A percentile compares a stretch with the other conserved stretches of the same genome.
Conservation (phyloP, 371 early-diverging fungal species). For the Saksenaea oblongispora region DNA sequence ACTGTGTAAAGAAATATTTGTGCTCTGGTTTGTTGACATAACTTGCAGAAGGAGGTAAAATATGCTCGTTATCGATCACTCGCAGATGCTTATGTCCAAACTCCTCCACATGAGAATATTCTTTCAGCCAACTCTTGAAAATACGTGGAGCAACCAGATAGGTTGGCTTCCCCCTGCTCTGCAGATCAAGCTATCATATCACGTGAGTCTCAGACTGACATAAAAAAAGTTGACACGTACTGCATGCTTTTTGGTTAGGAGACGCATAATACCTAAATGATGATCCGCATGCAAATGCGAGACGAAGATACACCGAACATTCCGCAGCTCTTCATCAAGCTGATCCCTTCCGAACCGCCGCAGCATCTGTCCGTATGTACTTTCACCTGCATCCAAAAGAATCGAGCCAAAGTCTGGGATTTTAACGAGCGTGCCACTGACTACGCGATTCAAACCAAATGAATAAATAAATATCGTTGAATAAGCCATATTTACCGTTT, state of each 20-base stretch:
- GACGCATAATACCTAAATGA: conserved; percentile 86
- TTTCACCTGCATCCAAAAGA: conserved; percentile 97
- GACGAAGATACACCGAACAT: conserved; percentile 82
- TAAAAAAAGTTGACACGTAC: conserved; percentile 22
- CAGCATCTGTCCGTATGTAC: conserved; percentile 91
- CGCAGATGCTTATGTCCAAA: conserved; percentile 38
- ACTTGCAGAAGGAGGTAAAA: background rate
- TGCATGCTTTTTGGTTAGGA: conserved; percentile 69
- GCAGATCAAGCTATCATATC: background rate
- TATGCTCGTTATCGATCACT: background rate
- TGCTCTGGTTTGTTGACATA: background rate
- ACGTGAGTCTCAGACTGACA: background rate
- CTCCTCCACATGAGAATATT: conserved; percentile 67
- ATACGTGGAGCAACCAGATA: conserved; percentile 60
- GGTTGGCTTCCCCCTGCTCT: conserved; percentile 2
- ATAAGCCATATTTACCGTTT: conserved; percentile 70
- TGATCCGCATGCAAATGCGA: conserved; percentile 99
- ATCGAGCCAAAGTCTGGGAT: conserved; percentile 65
- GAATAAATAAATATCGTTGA: conserved; percentile 5
- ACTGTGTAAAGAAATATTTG: conserved; percentile 10
- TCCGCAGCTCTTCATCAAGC: conserved; percentile 44
- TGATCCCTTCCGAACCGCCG: conserved; percentile 67
- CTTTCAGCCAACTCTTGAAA: conserved; percentile 68
- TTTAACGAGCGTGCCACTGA: conserved; percentile 80
- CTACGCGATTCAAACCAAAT: conserved; percentile 40